Conservation (phyloP, 75 land plant genomes). For the Isoetes taiwanensis region DNA sequence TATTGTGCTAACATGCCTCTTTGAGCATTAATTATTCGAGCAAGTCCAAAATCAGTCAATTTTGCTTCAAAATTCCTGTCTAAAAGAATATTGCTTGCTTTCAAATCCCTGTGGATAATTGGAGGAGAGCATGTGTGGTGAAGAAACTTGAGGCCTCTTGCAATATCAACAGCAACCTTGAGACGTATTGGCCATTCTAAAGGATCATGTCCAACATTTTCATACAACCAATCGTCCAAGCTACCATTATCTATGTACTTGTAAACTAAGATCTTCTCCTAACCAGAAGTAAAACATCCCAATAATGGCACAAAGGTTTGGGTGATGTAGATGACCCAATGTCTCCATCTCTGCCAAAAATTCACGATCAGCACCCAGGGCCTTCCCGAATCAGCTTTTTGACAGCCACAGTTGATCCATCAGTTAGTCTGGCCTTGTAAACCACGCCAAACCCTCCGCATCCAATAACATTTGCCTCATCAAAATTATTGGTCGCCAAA, state of each 20-base stretch:
- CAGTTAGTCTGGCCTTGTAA: conserved; percentile 39
- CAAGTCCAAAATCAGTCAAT: conserved; percentile 66
- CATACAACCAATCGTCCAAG: conserved; percentile 39
- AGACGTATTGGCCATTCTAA: conserved; percentile 26
- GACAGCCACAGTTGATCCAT: conserved; percentile 49
- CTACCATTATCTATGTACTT: conserved; percentile 58
- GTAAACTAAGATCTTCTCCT: conserved; percentile 45
- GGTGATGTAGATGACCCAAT: conserved; percentile 36
- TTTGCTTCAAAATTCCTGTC: conserved; percentile 34
- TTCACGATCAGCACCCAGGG: conserved; percentile 38
- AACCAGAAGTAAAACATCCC: conserved; percentile 46
- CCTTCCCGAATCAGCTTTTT: conserved; percentile 43
- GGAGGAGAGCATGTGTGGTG: conserved; percentile 59
- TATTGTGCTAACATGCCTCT: background rate
- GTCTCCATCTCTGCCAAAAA: conserved; percentile 65
- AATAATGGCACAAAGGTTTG: conserved; percentile 44
- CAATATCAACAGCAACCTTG: conserved; percentile 35
- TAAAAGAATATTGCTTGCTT: conserved; percentile 58
- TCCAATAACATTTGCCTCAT: conserved; percentile 33
- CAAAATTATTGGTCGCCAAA: conserved; percentile 41
- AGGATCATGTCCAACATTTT: background rate
- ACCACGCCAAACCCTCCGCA: conserved; percentile 57
- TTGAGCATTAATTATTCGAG: too few species aligned
- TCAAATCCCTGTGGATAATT: conserved; percentile 64
- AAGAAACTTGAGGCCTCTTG: conserved; percentile 38